These are phyloP conservation scores for Phytophthora pistaciae DNA, from an alignment of 352 stramenopile genomes.

Conservation along the genomic window DNA sequence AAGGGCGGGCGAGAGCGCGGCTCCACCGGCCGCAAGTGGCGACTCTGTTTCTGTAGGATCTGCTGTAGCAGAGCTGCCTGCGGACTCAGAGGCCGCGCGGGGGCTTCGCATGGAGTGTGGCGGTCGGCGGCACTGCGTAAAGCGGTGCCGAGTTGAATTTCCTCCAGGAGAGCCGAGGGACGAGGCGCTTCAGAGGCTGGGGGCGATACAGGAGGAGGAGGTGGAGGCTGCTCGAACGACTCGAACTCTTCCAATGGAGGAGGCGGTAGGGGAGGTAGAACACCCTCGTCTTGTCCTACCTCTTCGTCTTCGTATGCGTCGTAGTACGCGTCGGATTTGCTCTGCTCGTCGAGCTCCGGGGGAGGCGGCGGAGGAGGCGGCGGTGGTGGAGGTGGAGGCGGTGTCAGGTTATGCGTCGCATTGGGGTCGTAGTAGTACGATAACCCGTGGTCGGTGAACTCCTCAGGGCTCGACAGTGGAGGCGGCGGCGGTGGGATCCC, in stretches of 20 bases:
- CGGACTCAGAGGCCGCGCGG: constrained; percentile 10
- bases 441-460: constrained; percentile 59
- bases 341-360: constrained; percentile 34
- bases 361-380: constrained; percentile 20
- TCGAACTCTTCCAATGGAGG: constrained; percentile 26
- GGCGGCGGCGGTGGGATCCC: constrained; percentile 23
- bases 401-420: constrained; percentile 22
- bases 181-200: not conserved
- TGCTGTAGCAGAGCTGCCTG: constrained; percentile 57
- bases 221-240: constrained; percentile 17
- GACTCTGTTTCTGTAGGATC: constrained; percentile 62
- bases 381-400: constrained; percentile 32
- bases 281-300: not conserved
- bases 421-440: constrained; percentile 66
- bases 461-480: constrained; percentile 24
- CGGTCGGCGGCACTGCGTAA: constrained; percentile 24
- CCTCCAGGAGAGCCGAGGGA: constrained; percentile 26
- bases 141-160: constrained; percentile 45
- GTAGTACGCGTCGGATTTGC: constrained; percentile 26
- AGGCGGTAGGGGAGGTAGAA: constrained; percentile 7
- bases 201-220: constrained; percentile 8
- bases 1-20: constrained; percentile 13
- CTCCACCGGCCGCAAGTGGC: constrained; percentile 49
- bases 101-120: constrained; percentile 8
- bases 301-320: constrained; percentile 28